Base-by-base conservation (phyloP, 2,329 filamentous ascomycete species). In the Penicillium sp. region DNA sequence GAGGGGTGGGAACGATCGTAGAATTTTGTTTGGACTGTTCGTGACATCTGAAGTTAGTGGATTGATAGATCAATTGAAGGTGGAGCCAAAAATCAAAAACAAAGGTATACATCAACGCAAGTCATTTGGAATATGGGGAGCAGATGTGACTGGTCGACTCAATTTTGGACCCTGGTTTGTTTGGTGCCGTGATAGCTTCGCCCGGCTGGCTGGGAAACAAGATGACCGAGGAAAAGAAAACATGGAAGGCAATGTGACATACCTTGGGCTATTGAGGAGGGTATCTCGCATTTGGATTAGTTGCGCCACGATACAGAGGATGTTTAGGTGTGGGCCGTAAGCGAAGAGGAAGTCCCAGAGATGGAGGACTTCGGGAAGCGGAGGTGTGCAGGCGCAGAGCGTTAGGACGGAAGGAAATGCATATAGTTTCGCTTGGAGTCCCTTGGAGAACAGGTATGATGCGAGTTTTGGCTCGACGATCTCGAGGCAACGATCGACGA, bases 301-400 rank as follows among this genome's bases (percentile, higher is more conserved):
- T 79, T 99, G 95, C 15, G 94, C 94, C 17, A 98, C 95, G 66
- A 99, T 97, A 75, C 95, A 98, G 23, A 99, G 80, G 60, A 99
- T 92, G 73, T 99, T 99, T 64, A 99, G 78, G 76, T 99, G 95
- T 41, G 93, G 89, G 0, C 95, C 95, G 69, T 97, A 99, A 0
- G 95, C 94, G 73, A 99, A 96, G 23, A 99, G 79, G 70, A 99
- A 99, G 76, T 99, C 95, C 95, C 95, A 99, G 2, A 99, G 84
- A 65, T 91, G 87, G 59, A 99, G 79, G 0, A 99, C 95, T 78
- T 99, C 94, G 0, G 94, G 94, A 58, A 99, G 79, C 2, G 95
- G 95, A 17, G 95, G 95, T 17, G 95, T 99, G 77, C 95, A 98
- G 29, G 95, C 95, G 73, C 93, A 97, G 55, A 99, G 85, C 0